phyloP scores from a whole-genome alignment of 768 basidiomycete species.

The Imleria badia region DNA sequence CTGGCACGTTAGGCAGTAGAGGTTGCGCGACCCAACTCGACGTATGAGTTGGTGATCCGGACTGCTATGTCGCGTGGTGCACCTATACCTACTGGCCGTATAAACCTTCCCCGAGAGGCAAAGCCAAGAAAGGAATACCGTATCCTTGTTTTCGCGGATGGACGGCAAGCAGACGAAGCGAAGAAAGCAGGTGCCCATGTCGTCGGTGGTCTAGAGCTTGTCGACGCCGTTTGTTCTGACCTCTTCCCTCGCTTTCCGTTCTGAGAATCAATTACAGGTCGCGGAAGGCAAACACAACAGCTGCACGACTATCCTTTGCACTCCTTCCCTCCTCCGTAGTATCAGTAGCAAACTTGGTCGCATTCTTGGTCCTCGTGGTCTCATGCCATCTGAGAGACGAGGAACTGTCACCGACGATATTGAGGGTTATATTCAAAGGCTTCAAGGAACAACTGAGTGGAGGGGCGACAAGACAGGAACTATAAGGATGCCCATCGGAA shows the following conservation, averaged over 20 bases:
- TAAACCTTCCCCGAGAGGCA: constrained; percentile 79
- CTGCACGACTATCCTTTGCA: constrained; percentile 77
- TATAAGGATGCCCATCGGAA: constrained; percentile 79
- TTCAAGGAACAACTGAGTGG: constrained; percentile 89
- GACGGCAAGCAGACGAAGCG: constrained; percentile 77
- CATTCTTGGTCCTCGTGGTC: constrained; percentile 81
- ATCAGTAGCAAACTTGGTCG: constrained; percentile 82
- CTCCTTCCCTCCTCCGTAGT: constrained; percentile 70
- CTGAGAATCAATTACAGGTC: constrained; percentile 46
- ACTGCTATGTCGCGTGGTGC: constrained; percentile 77
- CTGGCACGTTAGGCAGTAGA: constrained; percentile 66
- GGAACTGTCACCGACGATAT: constrained; percentile 94
- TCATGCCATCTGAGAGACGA: constrained; percentile 93
- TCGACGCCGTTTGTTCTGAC: constrained; percentile 68
- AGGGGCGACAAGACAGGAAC: constrained; percentile 85
- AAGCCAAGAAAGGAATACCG: constrained; percentile 69
- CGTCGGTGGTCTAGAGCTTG: constrained; percentile 87
- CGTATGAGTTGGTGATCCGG: constrained; percentile 79
- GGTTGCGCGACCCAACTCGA: constrained; percentile 70
- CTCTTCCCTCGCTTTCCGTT: not conserved
- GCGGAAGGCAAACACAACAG: constrained; percentile 71
- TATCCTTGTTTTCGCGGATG: constrained; percentile 93
- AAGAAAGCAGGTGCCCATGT: constrained; percentile 84
- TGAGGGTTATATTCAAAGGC: constrained; percentile 71
- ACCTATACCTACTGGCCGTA: constrained; percentile 86